A percentile compares a stretch with the other conserved stretches of the same genome.
Conservation (phyloP, 2,329 filamentous ascomycete genomes). For the Aspergillus spinulosporus region DNA sequence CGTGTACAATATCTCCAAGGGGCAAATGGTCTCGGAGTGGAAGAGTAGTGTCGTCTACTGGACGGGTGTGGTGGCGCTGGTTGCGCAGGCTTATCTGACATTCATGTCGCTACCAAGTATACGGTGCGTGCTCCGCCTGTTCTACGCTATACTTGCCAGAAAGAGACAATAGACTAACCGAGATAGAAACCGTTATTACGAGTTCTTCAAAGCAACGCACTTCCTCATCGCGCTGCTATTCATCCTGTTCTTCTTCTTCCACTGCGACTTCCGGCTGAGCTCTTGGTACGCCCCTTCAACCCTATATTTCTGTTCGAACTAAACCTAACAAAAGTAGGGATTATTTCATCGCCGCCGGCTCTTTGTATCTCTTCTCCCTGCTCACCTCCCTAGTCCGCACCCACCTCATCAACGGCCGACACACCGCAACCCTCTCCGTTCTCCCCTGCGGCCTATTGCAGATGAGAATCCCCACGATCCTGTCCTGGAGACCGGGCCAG, state of each 20-base stretch:
- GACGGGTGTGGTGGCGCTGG: conserved; percentile 57
- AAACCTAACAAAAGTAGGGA: conserved; percentile 43
- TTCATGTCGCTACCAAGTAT: conserved; percentile 55
- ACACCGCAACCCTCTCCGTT: conserved; percentile 45
- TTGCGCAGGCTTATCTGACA: conserved; percentile 58
- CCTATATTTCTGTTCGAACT: too few relatives aligned
- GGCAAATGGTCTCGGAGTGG: conserved; percentile 52
- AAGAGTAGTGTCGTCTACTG: conserved; percentile 52
- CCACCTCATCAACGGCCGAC: conserved; percentile 53
- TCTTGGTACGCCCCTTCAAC: conserved; percentile 47
- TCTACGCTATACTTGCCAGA: background rate
- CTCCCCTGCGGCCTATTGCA: conserved; percentile 44
- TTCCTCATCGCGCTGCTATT: conserved; percentile 56
- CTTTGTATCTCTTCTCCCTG: conserved; percentile 53
- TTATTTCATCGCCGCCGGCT: conserved; percentile 60
- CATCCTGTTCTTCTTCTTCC: conserved; percentile 61
- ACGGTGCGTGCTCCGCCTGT: conserved; percentile 39
- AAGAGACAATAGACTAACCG: too few relatives aligned
- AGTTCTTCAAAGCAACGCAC: conserved; percentile 63
- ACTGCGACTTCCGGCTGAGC: conserved; percentile 57
- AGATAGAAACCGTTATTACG: conserved; percentile 55
- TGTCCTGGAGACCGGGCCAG: conserved; percentile 55
- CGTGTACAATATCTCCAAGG: conserved; percentile 51
- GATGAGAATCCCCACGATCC: conserved; percentile 47
- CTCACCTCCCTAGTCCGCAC: conserved; percentile 50